Percentiles rank a stretch among this genome's conserved stretches.
These are phyloP conservation scores for Prosopis cineraria DNA, from an alignment of 306 rosid genomes.

Conservation along the genomic window DNA sequence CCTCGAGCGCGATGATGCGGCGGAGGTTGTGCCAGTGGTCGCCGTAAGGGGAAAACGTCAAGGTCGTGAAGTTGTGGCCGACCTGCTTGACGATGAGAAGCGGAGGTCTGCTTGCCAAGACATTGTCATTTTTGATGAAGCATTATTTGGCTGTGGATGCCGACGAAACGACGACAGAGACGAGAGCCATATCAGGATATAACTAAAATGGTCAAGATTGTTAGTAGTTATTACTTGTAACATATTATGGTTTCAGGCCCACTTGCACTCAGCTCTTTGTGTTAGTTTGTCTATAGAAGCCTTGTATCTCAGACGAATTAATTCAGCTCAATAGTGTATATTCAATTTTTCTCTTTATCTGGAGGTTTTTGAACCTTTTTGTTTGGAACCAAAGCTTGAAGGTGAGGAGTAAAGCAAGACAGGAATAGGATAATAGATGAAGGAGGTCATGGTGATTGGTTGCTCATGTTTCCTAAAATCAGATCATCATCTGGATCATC, in stretches of 20 bases:
- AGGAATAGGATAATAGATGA: not conserved
- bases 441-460: not conserved
- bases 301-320: too few species aligned
- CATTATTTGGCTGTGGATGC: constrained; percentile 38
- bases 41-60: not conserved
- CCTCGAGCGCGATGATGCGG: constrained; percentile 28
- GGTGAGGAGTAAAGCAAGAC: not conserved
- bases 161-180: constrained; percentile 39
- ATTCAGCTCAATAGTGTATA: too few species aligned
- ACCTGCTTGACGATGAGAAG: constrained; percentile 33
- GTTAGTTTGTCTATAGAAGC: too few species aligned
- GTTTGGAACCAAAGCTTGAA: constrained; percentile 16
- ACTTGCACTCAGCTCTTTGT: constrained; percentile 49
- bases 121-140: constrained; percentile 50
- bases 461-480: too few species aligned
- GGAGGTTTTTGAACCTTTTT: constrained; percentile 28
- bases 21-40: constrained; percentile 12
- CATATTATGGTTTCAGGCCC: too few species aligned
- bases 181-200: not conserved
- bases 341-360: too few species aligned
- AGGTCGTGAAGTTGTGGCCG: not conserved
- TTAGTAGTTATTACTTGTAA: too few species aligned
- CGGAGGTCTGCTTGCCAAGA: constrained; percentile 45
- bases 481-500: too few species aligned
- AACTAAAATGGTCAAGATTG: too few species aligned